Conservation (phyloP, 176 grass and related monocot species). For the Raddia guianensis region DNA sequence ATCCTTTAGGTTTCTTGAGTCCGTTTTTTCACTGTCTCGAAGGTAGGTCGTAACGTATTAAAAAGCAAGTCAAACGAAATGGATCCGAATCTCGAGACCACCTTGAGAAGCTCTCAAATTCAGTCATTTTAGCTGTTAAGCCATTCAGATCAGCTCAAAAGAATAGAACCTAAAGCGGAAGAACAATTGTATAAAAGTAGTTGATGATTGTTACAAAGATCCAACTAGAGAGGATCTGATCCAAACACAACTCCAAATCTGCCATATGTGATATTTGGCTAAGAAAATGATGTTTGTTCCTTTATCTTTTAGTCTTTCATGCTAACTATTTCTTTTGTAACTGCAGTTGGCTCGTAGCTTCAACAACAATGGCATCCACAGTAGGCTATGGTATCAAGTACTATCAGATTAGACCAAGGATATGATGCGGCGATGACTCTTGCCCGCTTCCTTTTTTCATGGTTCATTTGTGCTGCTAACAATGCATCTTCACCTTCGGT, state of each 20-base stretch:
- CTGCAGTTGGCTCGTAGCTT: constrained; percentile 88
- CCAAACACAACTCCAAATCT: no score
- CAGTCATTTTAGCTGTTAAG: no score
- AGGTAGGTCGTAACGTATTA: no score
- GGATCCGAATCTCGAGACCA: no score
- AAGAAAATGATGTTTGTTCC: background rate
- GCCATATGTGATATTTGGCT: background rate
- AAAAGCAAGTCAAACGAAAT: no score
- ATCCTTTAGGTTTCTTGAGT: no score
- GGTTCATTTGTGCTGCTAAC: background rate
- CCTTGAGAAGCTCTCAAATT: no score
- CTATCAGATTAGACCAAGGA: constrained; percentile 46
- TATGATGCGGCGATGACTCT: background rate
- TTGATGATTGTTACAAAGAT: background rate
- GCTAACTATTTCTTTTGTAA: constrained; percentile 34
- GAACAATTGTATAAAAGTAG: constrained; percentile 9
- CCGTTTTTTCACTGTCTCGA: no score
- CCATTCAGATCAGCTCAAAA: no score
- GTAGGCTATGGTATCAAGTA: constrained; percentile 79
- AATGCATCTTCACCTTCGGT: background rate
- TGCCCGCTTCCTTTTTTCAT: constrained; percentile 14
- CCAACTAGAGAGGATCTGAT: background rate
- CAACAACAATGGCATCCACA: constrained; percentile 69
- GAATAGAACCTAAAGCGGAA: background rate
- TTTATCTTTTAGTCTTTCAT: constrained; percentile 24